These are phyloP conservation scores for Sedum album DNA, from an alignment of 164 flowering plant genomes.

Conservation along the genomic window DNA sequence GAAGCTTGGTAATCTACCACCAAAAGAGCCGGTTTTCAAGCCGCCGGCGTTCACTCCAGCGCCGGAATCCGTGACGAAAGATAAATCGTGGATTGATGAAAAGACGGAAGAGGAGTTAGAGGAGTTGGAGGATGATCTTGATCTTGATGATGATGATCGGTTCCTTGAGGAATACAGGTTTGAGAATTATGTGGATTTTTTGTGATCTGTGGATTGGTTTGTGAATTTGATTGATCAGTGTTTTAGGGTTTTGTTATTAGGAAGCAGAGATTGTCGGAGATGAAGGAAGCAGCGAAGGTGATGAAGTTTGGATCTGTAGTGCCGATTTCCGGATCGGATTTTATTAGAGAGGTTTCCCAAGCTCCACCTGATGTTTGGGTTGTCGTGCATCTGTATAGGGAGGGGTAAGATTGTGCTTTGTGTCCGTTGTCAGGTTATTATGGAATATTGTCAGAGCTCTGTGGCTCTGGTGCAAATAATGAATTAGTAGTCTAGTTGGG, in stretches of 20 bases:
- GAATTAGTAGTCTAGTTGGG: not conserved
- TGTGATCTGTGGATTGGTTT: not conserved
- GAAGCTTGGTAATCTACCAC: slow-evolving; percentile 75
- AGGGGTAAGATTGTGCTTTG: slow-evolving; percentile 54
- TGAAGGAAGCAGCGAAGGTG: slow-evolving; percentile 61
- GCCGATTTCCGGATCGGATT: slow-evolving; percentile 88
- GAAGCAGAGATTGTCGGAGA: slow-evolving; percentile 78
- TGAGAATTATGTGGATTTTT: not conserved
- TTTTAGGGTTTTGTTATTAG: slow-evolving; percentile 18
- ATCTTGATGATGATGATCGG: slow-evolving; percentile 74
- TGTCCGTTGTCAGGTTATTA: not conserved
- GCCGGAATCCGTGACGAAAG: slow-evolving; percentile 47
- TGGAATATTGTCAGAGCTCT: not conserved
- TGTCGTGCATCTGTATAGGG: slow-evolving; percentile 80
- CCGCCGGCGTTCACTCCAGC: slow-evolving; percentile 75
- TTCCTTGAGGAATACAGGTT: slow-evolving; percentile 96
- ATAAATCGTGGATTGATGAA: slow-evolving; percentile 60
- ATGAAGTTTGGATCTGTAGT: slow-evolving; percentile 67
- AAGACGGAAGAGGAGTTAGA: slow-evolving; percentile 82
- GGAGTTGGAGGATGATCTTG: slow-evolving; percentile 71
- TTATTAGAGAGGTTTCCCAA: slow-evolving; percentile 86
- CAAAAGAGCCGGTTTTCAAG: slow-evolving; percentile 78
- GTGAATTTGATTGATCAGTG: not conserved
- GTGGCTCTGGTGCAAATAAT: not conserved
- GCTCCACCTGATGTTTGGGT: slow-evolving; percentile 95